Evolutionary conservation across 2,329 filamentous ascomycete genomes (phyloP).

Genomic region (Ophiognomonia clavigignenti-juglandacearum): DNA sequence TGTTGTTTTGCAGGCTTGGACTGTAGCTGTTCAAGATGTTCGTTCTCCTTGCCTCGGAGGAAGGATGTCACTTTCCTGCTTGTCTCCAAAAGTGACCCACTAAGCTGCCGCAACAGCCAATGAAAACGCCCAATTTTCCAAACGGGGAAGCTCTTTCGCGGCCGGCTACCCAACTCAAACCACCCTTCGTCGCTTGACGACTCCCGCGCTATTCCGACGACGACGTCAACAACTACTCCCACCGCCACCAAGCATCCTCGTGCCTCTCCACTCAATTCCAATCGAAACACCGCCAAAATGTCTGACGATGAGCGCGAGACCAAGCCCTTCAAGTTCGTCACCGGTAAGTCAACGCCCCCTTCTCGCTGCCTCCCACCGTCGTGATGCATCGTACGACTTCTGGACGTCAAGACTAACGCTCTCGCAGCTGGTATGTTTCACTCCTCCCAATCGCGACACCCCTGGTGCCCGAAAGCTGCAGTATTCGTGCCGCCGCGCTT

Average conservation of each 20-base stretch:
- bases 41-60: too few species aligned
- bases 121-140: constrained; percentile 16
- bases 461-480: too few species aligned
- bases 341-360: constrained; percentile 67
- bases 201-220: constrained; percentile 21
- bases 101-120: constrained; percentile 14
- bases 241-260: constrained; percentile 30
- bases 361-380: constrained; percentile 18
- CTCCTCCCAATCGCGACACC: constrained; percentile 5
- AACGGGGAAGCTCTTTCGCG: not conserved
- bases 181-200: constrained; percentile 16
- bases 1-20: too few species aligned
- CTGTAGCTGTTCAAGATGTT: too few species aligned
- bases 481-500: too few species aligned
- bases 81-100: constrained; percentile 8
- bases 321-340: constrained; percentile 99
- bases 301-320: constrained; percentile 83
- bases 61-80: too few species aligned
- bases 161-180: not conserved
- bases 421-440: constrained; percentile 22
- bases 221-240: constrained; percentile 1
- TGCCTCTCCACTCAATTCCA: constrained; percentile 21
- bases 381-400: constrained; percentile 20
- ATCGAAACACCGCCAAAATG: constrained; percentile 62
- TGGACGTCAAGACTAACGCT: constrained; percentile 21